Conservation (phyloP, 1,284 basidiomycete genomes). For the Leccinum pachyderme region DNA sequence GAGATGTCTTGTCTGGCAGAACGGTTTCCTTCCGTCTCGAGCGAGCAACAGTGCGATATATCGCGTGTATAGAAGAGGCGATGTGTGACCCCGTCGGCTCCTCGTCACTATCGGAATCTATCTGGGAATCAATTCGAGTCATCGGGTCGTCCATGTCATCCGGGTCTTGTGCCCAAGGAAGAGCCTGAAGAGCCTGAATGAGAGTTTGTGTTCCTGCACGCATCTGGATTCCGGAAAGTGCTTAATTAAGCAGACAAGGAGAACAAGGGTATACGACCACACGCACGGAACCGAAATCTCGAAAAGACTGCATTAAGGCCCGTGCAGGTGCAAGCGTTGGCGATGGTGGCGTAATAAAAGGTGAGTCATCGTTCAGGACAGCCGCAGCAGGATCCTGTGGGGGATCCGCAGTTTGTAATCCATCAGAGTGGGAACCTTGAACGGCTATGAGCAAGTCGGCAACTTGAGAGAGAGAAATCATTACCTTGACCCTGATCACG, state of each 20-base stretch:
- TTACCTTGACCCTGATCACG: conserved; percentile 31
- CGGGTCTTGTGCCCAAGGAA: conserved; percentile 68
- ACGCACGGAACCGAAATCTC: conserved; percentile 66
- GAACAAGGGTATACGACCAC: conserved; percentile 1
- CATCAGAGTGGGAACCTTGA: conserved; percentile 21
- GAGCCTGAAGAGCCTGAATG: conserved; percentile 79
- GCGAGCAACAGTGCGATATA: conserved; percentile 76
- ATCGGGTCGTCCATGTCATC: conserved; percentile 65
- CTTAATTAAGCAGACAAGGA: conserved; percentile 6
- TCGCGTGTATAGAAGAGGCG: conserved; percentile 82
- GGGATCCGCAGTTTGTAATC: conserved; percentile 13
- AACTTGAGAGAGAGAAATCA: conserved; percentile 6
- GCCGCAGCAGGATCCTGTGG: conserved; percentile 14
- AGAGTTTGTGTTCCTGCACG: conserved; percentile 80
- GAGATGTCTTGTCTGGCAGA: conserved; percentile 30
- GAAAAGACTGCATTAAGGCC: conserved; percentile 51
- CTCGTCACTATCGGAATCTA: conserved; percentile 61
- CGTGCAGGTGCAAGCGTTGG: conserved; percentile 47
- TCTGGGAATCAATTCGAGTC: conserved; percentile 38
- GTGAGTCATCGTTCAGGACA: conserved; percentile 58
- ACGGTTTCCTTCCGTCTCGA: conserved; percentile 47
- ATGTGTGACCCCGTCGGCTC: conserved; percentile 46
- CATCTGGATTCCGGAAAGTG: conserved; percentile 50
- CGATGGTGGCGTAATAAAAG: conserved; percentile 73
- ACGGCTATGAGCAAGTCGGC: conserved; percentile 26